Conservation (phyloP, 208 protist species). For the Trypanosoma vivax region DNA sequence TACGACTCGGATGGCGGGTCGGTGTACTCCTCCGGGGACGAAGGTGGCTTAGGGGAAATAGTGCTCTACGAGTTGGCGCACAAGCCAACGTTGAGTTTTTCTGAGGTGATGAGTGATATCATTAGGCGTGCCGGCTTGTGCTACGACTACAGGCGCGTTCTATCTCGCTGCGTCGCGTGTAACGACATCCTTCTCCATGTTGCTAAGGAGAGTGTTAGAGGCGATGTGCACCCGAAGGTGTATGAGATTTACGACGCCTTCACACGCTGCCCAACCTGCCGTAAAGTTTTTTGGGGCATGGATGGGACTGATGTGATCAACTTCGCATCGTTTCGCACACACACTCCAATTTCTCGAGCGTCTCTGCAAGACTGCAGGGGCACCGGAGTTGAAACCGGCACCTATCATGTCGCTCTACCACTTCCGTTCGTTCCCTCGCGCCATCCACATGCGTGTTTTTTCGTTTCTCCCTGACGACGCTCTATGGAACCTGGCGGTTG, state of each 20-base stretch:
- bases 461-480: conserved; percentile 37
- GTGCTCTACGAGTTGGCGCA: conserved; percentile 19
- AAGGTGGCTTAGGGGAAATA: conserved; percentile 15
- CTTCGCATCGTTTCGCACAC: conserved; percentile 72
- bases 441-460: conserved; percentile 43
- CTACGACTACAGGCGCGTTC: conserved; percentile 34
- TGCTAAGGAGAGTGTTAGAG: conserved; percentile 29
- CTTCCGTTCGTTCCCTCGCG: conserved; percentile 54
- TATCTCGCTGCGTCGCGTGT: conserved; percentile 64
- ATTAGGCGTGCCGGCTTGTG: conserved; percentile 28
- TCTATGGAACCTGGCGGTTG: conserved; percentile 21
- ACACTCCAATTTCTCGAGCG: conserved; percentile 44
- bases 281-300: conserved; percentile 77
- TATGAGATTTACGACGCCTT: conserved; percentile 66
- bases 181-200: conserved; percentile 44
- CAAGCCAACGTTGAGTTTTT: conserved; percentile 41
- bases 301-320: conserved; percentile 60
- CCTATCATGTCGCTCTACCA: conserved; percentile 26
- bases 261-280: conserved; percentile 55
- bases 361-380: conserved; percentile 31
- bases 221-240: conserved; percentile 44
- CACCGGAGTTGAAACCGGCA: conserved; percentile 17
- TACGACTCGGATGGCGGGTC: conserved; percentile 78
- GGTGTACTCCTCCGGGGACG: conserved; percentile 38
- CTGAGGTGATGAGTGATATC: conserved; percentile 31